Base-by-base conservation (phyloP, 2,329 filamentous ascomycete genomes). In the Phaeosphaeriaceae sp. region DNA sequence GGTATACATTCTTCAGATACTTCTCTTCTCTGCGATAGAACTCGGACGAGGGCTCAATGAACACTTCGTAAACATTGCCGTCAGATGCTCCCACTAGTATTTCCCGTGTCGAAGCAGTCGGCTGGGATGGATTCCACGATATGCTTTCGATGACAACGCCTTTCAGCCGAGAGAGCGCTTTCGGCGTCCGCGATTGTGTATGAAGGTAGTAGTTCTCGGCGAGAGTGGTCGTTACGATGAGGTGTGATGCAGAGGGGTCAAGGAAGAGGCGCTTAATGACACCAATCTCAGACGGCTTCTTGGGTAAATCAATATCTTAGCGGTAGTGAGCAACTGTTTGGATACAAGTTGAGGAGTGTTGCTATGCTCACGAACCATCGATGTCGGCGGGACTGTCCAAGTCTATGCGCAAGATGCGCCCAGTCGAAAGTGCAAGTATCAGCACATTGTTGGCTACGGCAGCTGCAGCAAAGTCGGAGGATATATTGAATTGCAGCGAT, bases 161-260 rank as follows among this genome's bases (percentile, higher is more conserved):
- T 62, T 93, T 93, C 44, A 99, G 76, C 48, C 91, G 84, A 12
- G 88, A 86, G 29, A 99, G 80, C 6, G 87, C 83, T 56, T 94
- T 90, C 2, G 93, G 92, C 58, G 92, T 88, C 61, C 91, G 88
- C 28, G 92, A 94, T 71, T 97, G 93, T 9, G 92, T 93, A 73
- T 99, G 94, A 8, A 99, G 88, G 74, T 99, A 99, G 79, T 92
- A 99, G 76, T 96, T 97, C 74, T 99, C 94, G 70, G 92, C 92
- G 33, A 92, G 84, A 4, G 91, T 88, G 3, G 94, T 99, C 70
- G 89, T 92, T 61, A 99, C 86, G 58, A 99, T 84, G 21, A 99
- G 81, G 76, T 99, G 94, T 5, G 92, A 97, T 21, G 94, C 94
- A 9, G 93, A 96, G 21, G 94, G 93, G 69, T 99, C 94, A 68